Evolutionary conservation across 1,139 yeast genomes (phyloP).

Genomic region (Blastobotrys persicus): DNA sequence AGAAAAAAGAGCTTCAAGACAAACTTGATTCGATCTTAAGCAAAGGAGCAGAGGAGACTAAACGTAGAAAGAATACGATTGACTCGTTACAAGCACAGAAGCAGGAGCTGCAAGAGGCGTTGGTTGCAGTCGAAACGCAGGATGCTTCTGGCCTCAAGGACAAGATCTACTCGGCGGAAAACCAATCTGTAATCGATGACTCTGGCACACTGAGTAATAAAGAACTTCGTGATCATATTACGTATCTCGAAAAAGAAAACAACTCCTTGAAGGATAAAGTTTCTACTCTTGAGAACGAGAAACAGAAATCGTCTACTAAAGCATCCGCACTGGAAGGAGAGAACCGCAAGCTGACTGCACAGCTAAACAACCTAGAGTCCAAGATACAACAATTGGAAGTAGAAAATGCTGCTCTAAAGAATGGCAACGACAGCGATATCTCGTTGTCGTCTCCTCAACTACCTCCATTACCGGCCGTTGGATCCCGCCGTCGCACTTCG

Average conservation of each 20-base stretch:
- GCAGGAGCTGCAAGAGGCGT: neutral
- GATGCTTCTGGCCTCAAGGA: slow-evolving; percentile 2
- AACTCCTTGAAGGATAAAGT: slow-evolving; percentile 17
- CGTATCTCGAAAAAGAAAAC: slow-evolving; percentile 4
- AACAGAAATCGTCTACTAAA: slow-evolving; percentile 21
- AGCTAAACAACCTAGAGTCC: neutral
- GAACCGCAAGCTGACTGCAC: slow-evolving; percentile 1
- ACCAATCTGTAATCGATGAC: neutral
- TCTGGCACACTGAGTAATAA: neutral
- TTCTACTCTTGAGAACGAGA: slow-evolving; percentile 30
- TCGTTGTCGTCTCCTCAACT: slow-evolving; percentile 30
- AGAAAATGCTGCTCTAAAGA: slow-evolving; percentile 31
- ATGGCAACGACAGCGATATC: slow-evolving; percentile 27
- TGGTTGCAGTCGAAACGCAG: neutral
- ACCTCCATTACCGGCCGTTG: slow-evolving; percentile 15
- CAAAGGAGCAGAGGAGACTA: slow-evolving; percentile 17
- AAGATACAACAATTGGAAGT: slow-evolving; percentile 25
- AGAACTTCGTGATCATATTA: neutral
- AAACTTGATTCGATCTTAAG: slow-evolving; percentile 11
- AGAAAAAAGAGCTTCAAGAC: slow-evolving; percentile 10
- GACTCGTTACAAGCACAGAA: neutral
- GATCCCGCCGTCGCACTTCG: neutral
- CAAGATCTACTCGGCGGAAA: slow-evolving; percentile 2
- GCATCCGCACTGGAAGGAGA: slow-evolving; percentile 1
- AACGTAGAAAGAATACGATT: slow-evolving; percentile 6